Evolutionary conservation across 352 stramenopile species (phyloP), one percentile per base, ranked within the genome.

Genomic region (Pythium aristosporum): DNA sequence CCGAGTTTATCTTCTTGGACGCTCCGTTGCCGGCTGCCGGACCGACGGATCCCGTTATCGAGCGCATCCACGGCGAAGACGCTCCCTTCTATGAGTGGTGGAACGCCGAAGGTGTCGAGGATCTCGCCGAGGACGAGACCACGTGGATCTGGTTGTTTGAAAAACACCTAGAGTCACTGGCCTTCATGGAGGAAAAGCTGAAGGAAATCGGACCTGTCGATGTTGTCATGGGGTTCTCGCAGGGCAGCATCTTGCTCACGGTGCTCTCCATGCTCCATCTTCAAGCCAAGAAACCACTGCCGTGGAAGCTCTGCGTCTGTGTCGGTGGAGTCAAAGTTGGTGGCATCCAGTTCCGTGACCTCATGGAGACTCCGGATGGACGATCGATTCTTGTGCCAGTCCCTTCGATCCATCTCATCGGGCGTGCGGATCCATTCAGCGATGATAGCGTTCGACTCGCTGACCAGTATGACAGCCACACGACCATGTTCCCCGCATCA

Each of bases 171-270:
- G 46, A 67, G 18, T 63, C 74, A 9, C 12, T 87, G n/a, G 64
- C 75, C 41, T 82, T 82, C 60, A 72, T 85, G 58, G 57, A 80
- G 16, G 36, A 59, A 7, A 61, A 82, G 56, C 57, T 88, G 16
- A 32, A 56, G 3, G 43, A 63, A 37, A 53, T 76, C 13, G 77
- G 79, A 0, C 77, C 75, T 6, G 76, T 82, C 23, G 79, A 88
- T 48, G 72, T 83, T 30, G 70, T 79, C 21, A 54, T 85, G 11
- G 76, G 68, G 2, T 89, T 89, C 58, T 89, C 77, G 1, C 80
- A 89, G 47, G 80, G 80, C 32, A 68, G 73, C 10, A 69, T 71
- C 18, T 72, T 89, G 59, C 57, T 77, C 43, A 79, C 72, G 0
- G 57, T 77, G 46, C 71, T 81, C 7, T 69, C 68, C 32, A 71